phyloP scores from a whole-genome alignment of 768 basidiomycete genomes.

The Tricholoma sp. region DNA sequence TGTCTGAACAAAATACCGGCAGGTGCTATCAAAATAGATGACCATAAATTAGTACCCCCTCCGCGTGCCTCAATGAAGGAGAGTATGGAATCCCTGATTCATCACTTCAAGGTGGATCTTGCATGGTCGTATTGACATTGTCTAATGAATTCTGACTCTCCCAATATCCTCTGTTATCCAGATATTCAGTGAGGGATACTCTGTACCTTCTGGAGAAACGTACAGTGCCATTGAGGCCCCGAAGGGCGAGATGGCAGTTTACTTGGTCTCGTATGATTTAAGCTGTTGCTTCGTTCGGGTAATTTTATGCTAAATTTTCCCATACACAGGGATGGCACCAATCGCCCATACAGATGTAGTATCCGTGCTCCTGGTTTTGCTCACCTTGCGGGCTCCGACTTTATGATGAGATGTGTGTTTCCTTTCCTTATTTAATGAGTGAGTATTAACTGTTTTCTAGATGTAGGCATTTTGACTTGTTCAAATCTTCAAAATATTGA shows the following conservation, averaged over 20 bases:
- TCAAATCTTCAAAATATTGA: slow-evolving; percentile 8
- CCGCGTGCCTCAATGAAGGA: slow-evolving; percentile 99
- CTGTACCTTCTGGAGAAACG: slow-evolving; percentile 93
- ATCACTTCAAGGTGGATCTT: slow-evolving; percentile 85
- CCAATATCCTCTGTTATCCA: slow-evolving; percentile 21
- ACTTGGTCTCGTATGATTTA: slow-evolving; percentile 81
- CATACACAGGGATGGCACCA: slow-evolving; percentile 73
- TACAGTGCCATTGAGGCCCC: slow-evolving; percentile 98
- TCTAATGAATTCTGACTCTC: background rate
- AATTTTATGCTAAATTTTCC: background rate
- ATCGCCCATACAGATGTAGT: slow-evolving; percentile 94
- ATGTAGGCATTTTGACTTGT: slow-evolving; percentile 30
- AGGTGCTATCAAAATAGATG: slow-evolving; percentile 91
- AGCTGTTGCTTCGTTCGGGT: background rate
- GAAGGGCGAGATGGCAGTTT: slow-evolving; percentile 99
- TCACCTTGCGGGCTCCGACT: slow-evolving; percentile 92
- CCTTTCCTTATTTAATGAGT: slow-evolving; percentile 7
- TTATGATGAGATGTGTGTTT: slow-evolving; percentile 90
- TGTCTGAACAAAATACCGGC: slow-evolving; percentile 97
- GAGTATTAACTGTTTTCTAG: slow-evolving; percentile 22
- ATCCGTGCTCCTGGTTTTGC: slow-evolving; percentile 97
- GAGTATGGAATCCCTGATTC: slow-evolving; percentile 96
- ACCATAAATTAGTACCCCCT: slow-evolving; percentile 95
- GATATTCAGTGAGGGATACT: slow-evolving; percentile 96
- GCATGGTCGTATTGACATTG: background rate